Evolutionary conservation across 768 basidiomycete species (phyloP), one percentile per base, ranked within the genome.

Genomic region (Plicaturopsis crispa): DNA sequence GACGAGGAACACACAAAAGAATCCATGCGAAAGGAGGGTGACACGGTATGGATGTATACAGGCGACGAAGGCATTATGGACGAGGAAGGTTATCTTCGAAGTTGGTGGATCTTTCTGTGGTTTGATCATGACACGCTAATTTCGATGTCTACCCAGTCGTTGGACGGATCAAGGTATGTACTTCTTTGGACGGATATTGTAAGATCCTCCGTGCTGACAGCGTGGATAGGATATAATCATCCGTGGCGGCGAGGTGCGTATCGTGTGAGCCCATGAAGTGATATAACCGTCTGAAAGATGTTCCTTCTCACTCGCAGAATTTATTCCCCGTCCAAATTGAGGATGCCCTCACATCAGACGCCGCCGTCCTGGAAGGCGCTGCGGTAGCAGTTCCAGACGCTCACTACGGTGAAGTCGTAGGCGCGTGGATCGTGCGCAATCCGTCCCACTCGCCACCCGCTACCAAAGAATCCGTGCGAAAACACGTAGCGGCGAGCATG

Each of bases 251-350:
- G 87, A 90, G 69, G 83, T 81, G 43, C 8, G 60, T 33, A 13
- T 5, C 7, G 24, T n/a, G n/a, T n/a, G n/a, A n/a, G n/a, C n/a
- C n/a, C n/a, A n/a, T 28, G 26, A 8, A 14, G 26, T 28, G 26
- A 8, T 19, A 4, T 30, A 33, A 35, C 31, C 18, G 16, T 6
- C 21, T n/a, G 8, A 17, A 26, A 12, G 22, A 26, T 35, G 24
- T 13, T 26, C 21, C 8, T 6, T n/a, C 6, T 16, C 21, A 35
- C 13, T 28, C 24, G n/a, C 45, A 86, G 77, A 86, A 93, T 57
- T 62, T 92, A 38, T 84, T 85, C 57, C 82, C 90, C 3, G 76
- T 89, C 32, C 79, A 88, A 52, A 89, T 91, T 23, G 88, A 91
- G 61, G 86, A 90, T 41, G 73, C 67, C 1, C 52, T 88, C 36